Conservation (phyloP, 2,329 filamentous ascomycete species). For the Xylariaceae sp. region DNA sequence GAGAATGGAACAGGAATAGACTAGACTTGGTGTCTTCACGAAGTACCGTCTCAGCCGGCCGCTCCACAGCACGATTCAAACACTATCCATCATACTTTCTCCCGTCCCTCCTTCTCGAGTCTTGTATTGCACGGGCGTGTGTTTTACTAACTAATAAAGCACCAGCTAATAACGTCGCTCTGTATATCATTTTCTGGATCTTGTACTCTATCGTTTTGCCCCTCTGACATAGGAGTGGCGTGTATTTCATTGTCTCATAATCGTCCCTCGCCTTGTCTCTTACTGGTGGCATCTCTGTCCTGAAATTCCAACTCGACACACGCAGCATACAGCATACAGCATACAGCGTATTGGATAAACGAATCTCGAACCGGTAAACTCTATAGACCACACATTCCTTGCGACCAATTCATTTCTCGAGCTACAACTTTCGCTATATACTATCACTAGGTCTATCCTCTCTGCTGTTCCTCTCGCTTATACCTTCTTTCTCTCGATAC, state of each 20-base stretch:
- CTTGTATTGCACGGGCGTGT: conserved; percentile 6
- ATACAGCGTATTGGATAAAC: conserved; percentile 26
- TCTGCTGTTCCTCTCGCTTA: conserved; percentile 12
- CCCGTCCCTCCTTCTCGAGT: neutral
- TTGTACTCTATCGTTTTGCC: conserved; percentile 18
- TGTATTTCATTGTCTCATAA: conserved; percentile 26
- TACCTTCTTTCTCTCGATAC: conserved; percentile 5
- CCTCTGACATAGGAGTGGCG: conserved; percentile 19
- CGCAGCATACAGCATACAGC: too few relatives aligned
- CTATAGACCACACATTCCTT: conserved; percentile 29
- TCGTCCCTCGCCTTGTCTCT: conserved; percentile 19
- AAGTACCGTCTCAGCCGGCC: conserved; percentile 4
- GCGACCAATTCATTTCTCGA: conserved; percentile 15
- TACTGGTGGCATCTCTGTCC: conserved; percentile 23
- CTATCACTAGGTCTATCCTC: conserved; percentile 6
- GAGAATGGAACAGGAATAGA: neutral
- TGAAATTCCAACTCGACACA: conserved; percentile 27
- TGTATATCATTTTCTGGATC: conserved; percentile 14
- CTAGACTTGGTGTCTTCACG: too few relatives aligned
- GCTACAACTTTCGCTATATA: conserved; percentile 4
- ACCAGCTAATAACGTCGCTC: conserved; percentile 8
- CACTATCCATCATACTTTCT: conserved; percentile 6
- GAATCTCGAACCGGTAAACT: conserved; percentile 10
- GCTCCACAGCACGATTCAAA: conserved; percentile 16
- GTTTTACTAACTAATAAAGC: conserved; percentile 12